Percentiles rank a stretch among this genome's conserved stretches.
These are phyloP conservation scores for Tolypocladium paradoxum DNA, from an alignment of 2,329 filamentous ascomycete species.

Conservation along the genomic window DNA sequence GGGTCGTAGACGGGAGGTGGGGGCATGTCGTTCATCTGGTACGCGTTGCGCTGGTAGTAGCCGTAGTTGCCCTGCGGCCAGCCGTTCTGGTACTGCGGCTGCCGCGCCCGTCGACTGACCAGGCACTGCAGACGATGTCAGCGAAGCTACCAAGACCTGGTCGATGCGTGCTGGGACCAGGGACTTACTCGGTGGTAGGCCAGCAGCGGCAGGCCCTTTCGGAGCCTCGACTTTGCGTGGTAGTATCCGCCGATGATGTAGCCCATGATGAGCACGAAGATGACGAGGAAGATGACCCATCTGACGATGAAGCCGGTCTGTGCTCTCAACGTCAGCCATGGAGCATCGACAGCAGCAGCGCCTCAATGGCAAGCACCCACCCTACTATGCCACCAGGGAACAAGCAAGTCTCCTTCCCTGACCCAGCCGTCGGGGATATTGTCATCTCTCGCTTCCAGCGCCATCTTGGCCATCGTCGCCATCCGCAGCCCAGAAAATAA, in stretches of 20 bases:
- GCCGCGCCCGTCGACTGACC: conserved; percentile 28
- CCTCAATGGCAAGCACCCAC: conserved; percentile 7
- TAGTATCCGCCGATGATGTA: conserved; percentile 59
- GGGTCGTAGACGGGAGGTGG: conserved; percentile 50
- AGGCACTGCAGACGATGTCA: conserved; percentile 31
- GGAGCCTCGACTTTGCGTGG: conserved; percentile 58
- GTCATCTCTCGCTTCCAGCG: background rate
- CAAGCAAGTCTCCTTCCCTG: conserved; percentile 3
- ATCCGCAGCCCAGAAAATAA: no score
- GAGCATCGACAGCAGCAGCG: background rate
- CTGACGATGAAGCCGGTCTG: conserved; percentile 57
- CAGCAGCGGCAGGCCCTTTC: conserved; percentile 53
- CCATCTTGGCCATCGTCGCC: background rate
- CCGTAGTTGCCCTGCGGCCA: conserved; percentile 14
- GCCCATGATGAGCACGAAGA: conserved; percentile 46
- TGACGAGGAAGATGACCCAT: conserved; percentile 55
- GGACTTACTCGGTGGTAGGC: conserved; percentile 56
- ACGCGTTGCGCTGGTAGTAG: conserved; percentile 15
- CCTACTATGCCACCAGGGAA: conserved; percentile 19
- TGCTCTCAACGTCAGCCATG: background rate
- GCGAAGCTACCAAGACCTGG: background rate
- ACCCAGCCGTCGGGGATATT: conserved; percentile 2
- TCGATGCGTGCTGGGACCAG: background rate
- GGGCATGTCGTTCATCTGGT: conserved; percentile 42
- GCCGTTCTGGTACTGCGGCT: conserved; percentile 4